phyloP scores from a whole-genome alignment of 23 red algal species.

The Gracilaria gracilis region DNA sequence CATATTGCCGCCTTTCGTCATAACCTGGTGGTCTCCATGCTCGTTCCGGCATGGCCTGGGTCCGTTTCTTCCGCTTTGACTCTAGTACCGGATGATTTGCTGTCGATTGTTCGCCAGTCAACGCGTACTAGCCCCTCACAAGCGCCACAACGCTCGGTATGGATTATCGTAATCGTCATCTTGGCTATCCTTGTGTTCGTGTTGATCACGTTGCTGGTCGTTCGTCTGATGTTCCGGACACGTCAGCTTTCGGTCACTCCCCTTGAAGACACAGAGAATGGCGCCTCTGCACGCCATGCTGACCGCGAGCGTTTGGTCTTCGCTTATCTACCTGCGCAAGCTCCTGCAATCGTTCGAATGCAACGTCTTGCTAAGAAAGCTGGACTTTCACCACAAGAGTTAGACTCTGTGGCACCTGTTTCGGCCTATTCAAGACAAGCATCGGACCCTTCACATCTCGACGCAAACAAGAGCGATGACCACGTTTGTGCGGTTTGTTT shows the following conservation, averaged over 20 bases:
- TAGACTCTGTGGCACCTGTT: conserved; percentile 37
- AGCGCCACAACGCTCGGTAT: background rate
- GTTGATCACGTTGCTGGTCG: background rate
- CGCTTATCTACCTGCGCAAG: conserved; percentile 28
- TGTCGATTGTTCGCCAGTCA: background rate
- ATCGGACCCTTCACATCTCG: background rate
- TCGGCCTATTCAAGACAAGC: background rate
- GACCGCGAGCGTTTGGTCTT: conserved; percentile 40
- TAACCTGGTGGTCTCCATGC: background rate
- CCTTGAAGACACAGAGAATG: background rate
- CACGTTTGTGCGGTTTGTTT: conserved; percentile 81
- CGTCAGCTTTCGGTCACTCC: background rate
- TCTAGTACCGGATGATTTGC: background rate
- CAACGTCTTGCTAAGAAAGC: conserved; percentile 48
- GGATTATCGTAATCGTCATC: conserved; percentile 13
- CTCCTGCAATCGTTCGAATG: conserved; percentile 55
- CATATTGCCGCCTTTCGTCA: background rate
- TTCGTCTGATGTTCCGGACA: background rate
- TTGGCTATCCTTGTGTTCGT: background rate
- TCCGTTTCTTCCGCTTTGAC: background rate
- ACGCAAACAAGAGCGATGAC: conserved; percentile 15
- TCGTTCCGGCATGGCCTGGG: background rate
- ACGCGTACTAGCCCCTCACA: background rate
- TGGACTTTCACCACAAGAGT: conserved; percentile 23
- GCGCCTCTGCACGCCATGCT: background rate